Conservation (phyloP, 2,329 filamentous ascomycete species). For the Aspergillus clavatus region DNA sequence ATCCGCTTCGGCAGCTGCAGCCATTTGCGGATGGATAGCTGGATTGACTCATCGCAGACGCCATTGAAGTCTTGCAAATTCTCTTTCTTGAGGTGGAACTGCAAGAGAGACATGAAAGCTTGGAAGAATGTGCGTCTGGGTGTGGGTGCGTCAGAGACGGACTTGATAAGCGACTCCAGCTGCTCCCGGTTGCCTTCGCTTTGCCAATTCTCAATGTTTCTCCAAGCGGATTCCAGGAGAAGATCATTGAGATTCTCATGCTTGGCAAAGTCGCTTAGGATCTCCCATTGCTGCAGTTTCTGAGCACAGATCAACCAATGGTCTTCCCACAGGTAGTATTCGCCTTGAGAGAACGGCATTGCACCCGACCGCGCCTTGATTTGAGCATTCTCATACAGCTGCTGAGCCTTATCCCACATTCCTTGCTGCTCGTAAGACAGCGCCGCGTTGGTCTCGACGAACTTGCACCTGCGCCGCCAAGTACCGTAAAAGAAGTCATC, state of each 20-base stretch:
- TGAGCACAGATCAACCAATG: conserved; percentile 98
- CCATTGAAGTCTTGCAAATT: conserved; percentile 74
- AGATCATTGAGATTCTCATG: conserved; percentile 98
- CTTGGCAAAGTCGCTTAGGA: conserved; percentile 94
- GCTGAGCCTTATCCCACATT: conserved; percentile 98
- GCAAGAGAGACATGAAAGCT: conserved; percentile 93
- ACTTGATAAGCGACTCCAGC: conserved; percentile 89
- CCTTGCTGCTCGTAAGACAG: conserved; percentile 98
- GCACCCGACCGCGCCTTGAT: conserved; percentile 94
- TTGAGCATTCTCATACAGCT: conserved; percentile 92
- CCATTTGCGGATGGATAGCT: conserved; percentile 96
- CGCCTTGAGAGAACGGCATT: conserved; percentile 90
- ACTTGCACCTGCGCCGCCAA: conserved; percentile 91
- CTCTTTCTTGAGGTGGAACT: conserved; percentile 87
- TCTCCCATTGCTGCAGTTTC: conserved; percentile 98
- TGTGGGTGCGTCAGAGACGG: conserved; percentile 94
- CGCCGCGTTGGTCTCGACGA: conserved; percentile 94
- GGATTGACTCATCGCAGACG: conserved; percentile 93
- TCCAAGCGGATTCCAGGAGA: conserved; percentile 90
- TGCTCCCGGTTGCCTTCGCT: conserved; percentile 80
- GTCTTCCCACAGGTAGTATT: conserved; percentile 99
- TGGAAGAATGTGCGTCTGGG: conserved; percentile 94
- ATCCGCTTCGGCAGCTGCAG: conserved; percentile 92
- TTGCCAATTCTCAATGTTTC: conserved; percentile 92
- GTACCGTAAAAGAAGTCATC: conserved; percentile 97